Base-by-base conservation (phyloP, 331 rosid genomes). In the Acacia pycnantha region DNA sequence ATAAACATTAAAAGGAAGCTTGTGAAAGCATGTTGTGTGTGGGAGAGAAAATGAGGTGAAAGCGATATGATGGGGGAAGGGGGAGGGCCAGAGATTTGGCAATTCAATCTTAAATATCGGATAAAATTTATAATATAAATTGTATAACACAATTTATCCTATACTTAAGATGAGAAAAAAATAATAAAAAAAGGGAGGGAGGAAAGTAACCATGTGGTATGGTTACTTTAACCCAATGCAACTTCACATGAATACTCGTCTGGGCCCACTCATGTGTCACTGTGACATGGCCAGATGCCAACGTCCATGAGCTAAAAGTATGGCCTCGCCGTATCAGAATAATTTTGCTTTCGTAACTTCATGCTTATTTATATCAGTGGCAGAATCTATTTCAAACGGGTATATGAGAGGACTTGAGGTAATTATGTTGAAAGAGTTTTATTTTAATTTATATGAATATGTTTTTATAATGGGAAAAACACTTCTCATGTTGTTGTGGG, bases 381-480 rank as follows among this genome's bases (percentile, higher is more conserved):
- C 0, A 2, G 33, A 31, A 31, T 31, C 33, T 31, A 2, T 31
- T n/a, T n/a, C n/a, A n/a, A n/a, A n/a, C n/a, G n/a, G n/a, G n/a
- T n/a, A n/a, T n/a, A n/a, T n/a, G n/a, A n/a, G n/a, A n/a, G n/a
- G n/a, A n/a, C n/a, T n/a, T n/a, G n/a, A n/a, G n/a, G n/a, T 31
- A 31, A 31, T 0, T 31, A 2, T 31, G 33, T 31, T 0, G 3
- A 31, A 2, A 31, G 0, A 3, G 33, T 31, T 31, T 2, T 31
- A 31, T 31, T 31, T 31, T 31, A 2, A 31, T 2, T 2, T 31
- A 4, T 31, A 1, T 2, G 4, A 31, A 31, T 1, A 2, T 31
- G 3, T 0, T 2, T 33, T 0, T 33, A 0, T 33, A 33, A 33
- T 5, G n/a, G n/a, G n/a, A n/a, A n/a, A n/a, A n/a, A n/a, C n/a